Percentiles rank a stretch among this genome's conserved stretches.
phyloP scores from a whole-genome alignment of 2,329 filamentous ascomycete genomes.

The Iodosphaeria phyllophila region DNA sequence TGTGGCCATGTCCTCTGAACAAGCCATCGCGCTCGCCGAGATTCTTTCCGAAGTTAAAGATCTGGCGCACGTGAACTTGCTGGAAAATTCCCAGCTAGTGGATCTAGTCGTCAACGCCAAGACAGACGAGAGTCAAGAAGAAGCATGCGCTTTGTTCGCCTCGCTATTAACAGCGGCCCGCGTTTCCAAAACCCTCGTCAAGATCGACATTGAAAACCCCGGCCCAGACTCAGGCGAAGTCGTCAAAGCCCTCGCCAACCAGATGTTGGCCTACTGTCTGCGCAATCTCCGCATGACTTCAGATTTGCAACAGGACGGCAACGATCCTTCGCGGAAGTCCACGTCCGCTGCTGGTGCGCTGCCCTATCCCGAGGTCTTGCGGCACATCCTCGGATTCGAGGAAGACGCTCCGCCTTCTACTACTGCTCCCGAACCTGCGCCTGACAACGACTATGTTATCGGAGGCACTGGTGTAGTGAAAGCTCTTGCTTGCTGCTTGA shows the following conservation, averaged over 20 bases:
- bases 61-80: conserved; percentile 70
- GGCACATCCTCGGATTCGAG: conserved; percentile 67
- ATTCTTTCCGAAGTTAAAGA: conserved; percentile 67
- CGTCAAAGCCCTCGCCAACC: conserved; percentile 78
- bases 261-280: conserved; percentile 87
- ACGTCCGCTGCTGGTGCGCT: no score
- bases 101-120: conserved; percentile 56
- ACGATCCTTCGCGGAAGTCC: conserved; percentile 13
- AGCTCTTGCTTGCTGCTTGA: conserved; percentile 75
- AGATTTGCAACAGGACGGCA: conserved; percentile 17
- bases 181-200: conserved; percentile 67
- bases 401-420: conserved; percentile 29
- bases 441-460: conserved; percentile 89
- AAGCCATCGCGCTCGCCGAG: conserved; percentile 81
- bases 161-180: conserved; percentile 77
- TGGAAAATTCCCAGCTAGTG: conserved; percentile 60
- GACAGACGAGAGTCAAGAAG: conserved; percentile 69
- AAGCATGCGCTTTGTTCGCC: conserved; percentile 84
- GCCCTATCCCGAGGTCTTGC: conserved; percentile 62
- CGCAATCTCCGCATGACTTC: conserved; percentile 74
- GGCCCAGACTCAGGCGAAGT: conserved; percentile 68
- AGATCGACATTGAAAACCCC: conserved; percentile 82
- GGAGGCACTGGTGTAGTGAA: conserved; percentile 91
- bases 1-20: conserved; percentile 67
- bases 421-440: conserved; percentile 51